Base-by-base conservation (phyloP, 305 asterid genomes). In the Fraxinus sp. region DNA sequence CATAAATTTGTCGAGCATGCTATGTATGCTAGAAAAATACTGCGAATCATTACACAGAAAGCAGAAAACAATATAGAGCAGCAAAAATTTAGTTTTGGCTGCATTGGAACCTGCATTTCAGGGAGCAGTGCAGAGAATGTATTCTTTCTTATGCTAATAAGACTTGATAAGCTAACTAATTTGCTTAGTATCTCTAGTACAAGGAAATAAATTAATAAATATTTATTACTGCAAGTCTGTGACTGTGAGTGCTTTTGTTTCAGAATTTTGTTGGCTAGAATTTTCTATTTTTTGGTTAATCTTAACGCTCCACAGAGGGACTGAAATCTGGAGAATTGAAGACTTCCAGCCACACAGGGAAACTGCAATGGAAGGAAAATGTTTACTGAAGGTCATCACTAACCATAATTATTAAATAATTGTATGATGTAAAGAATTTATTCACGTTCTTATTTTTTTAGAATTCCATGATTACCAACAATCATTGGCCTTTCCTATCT, bases 81-180 rank as follows among this genome's bases (percentile, higher is more conserved):
- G 24, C 24, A 22, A 22, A 22, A 22, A 22, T 22, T 22, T 22
- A 22, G 24, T 22, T 22, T 22, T 22, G 24, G 24, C 24, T 22
- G 85, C 87, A 78, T 83, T 93, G 86, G 97, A 93, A 84, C 97
- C 95, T 81, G 97, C 97, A 84, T 93, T 93, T 83, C 97, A 92
- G 85, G 97, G 97, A 83, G 97, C 89, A 36, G 97, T 97, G 72
- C 97, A 92, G 89, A 91, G 89, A 90, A 73, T 91, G 97, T 93
- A 93, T 93, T 95, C 97, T 89, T 79, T 76, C 78, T 30, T 66
- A 39, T 64, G 46, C 76, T 76, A 84, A 79, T 39, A 72, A 57
- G 52, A 39, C 71, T 77, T 62, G 44, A 86, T 35, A 78, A 82
- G 59, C 80, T 55, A 33, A 80, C 59, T 80, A 77, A 78, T 39